Percentiles rank a stretch among this genome's conserved stretches.
These are phyloP conservation scores for Agaricus blazei DNA, from an alignment of 768 basidiomycete genomes.

Conservation along the genomic window DNA sequence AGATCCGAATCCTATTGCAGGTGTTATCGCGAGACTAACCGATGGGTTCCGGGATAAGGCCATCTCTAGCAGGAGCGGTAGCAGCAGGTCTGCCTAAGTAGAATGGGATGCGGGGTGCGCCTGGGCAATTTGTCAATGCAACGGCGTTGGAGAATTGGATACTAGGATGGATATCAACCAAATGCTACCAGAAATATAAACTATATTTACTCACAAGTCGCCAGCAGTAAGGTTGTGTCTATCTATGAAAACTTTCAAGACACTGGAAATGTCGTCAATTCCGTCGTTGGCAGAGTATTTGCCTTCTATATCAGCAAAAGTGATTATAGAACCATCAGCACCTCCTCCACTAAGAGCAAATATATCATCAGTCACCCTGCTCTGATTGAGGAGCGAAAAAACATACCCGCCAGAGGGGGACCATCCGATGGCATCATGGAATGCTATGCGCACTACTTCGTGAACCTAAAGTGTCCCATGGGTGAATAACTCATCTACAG, in stretches of 20 bases:
- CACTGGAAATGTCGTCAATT: slow-evolving; percentile 34
- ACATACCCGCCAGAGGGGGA: slow-evolving; percentile 17
- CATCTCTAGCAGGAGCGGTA: slow-evolving; percentile 24
- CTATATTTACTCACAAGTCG: slow-evolving; percentile 33
- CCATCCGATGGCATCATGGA: slow-evolving; percentile 41
- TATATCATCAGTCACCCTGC: neutral
- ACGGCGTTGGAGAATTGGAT: slow-evolving; percentile 45
- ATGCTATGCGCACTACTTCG: slow-evolving; percentile 23
- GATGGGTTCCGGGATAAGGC: slow-evolving; percentile 21
- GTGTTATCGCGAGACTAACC: slow-evolving; percentile 3
- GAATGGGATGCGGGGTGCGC: slow-evolving; percentile 37
- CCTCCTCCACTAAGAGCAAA: slow-evolving; percentile 12
- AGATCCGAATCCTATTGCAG: neutral
- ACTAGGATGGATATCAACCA: slow-evolving; percentile 19
- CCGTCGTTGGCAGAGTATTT: slow-evolving; percentile 39
- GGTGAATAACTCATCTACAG: too few relatives aligned
- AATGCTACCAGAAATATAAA: slow-evolving; percentile 9
- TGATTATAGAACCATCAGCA: slow-evolving; percentile 43
- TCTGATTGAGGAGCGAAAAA: neutral
- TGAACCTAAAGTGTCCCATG: neutral
- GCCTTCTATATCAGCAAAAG: slow-evolving; percentile 37
- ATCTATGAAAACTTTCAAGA: slow-evolving; percentile 27
- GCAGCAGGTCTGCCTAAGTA: slow-evolving; percentile 31
- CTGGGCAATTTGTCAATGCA: slow-evolving; percentile 35
- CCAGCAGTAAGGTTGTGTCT: slow-evolving; percentile 33